phyloP scores from a whole-genome alignment of 2,329 filamentous ascomycete genomes.

The Diaporthe destruens region DNA sequence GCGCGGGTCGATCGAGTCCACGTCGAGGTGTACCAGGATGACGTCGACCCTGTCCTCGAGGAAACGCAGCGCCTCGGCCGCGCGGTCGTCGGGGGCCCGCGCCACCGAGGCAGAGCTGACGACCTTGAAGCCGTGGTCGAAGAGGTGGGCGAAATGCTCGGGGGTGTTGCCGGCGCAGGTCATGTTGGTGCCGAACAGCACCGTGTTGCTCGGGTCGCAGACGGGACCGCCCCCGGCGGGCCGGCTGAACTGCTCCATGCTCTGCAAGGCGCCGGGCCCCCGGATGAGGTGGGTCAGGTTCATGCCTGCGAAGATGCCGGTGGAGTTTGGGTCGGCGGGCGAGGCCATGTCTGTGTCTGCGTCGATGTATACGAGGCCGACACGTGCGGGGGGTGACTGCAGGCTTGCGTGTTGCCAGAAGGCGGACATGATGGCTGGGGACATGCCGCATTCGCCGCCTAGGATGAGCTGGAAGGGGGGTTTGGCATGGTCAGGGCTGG shows the following conservation, averaged over 20 bases:
- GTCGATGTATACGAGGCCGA: conserved; percentile 20
- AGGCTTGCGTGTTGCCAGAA: conserved; percentile 1
- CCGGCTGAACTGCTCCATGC: conserved; percentile 3
- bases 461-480: conserved; percentile 22
- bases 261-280: neutral
- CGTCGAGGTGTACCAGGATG: conserved; percentile 21
- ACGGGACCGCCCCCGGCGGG: neutral
- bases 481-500: neutral
- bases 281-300: conserved; percentile 11
- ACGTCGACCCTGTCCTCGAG: conserved; percentile 21
- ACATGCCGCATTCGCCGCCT: conserved; percentile 15
- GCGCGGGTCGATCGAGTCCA: conserved; percentile 18
- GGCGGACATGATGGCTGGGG: conserved; percentile 7
- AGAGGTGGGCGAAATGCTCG: conserved; percentile 10
- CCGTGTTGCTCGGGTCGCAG: conserved; percentile 22
- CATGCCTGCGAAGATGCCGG: conserved; percentile 12
- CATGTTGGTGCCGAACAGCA: conserved; percentile 24
- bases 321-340: neutral
- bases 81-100: neutral
- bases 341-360: conserved; percentile 24
- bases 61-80: neutral
- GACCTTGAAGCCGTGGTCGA: conserved; percentile 27
- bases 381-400: neutral
- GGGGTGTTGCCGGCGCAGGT: neutral
- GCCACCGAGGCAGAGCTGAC: conserved; percentile 29